Evolutionary conservation across 495 filamentous ascomycete genomes (phyloP).

Genomic region (Immersiella caudata): DNA sequence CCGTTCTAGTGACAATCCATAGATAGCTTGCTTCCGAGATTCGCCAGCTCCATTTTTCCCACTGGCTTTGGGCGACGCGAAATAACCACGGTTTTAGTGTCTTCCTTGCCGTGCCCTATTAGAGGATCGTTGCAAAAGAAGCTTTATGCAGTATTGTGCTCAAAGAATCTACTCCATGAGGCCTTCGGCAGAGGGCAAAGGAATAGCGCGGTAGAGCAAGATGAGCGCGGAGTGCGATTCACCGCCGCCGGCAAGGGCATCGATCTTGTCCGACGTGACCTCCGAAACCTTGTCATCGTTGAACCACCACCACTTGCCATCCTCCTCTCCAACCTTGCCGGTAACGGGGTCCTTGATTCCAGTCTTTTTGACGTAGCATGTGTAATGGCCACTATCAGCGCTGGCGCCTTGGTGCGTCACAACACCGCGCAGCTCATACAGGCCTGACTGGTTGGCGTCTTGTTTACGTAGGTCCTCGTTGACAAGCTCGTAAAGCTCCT

Average conservation of each 20-base stretch:
- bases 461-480: conserved; percentile 71
- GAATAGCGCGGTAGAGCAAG: conserved; percentile 85
- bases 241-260: conserved; percentile 87
- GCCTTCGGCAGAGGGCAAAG: conserved; percentile 55
- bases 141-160: neutral
- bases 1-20: too few species aligned
- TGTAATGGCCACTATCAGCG: conserved; percentile 97
- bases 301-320: conserved; percentile 99
- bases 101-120: neutral
- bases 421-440: conserved; percentile 92
- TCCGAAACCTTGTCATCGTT: conserved; percentile 97
- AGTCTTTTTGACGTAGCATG: conserved; percentile 93
- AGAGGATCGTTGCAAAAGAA: neutral
- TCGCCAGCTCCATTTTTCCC: too few species aligned
- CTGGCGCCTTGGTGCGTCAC: conserved; percentile 98
- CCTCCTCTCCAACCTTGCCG: conserved; percentile 73
- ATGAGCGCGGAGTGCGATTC: conserved; percentile 96
- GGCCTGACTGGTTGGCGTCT: conserved; percentile 82
- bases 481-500: conserved; percentile 77
- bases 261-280: conserved; percentile 88
- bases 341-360: conserved; percentile 64
- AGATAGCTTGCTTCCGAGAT: too few species aligned
- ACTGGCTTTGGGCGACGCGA: too few species aligned
- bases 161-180: conserved; percentile 22
- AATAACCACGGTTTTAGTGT: neutral